phyloP scores from a whole-genome alignment of 1,284 basidiomycete species.

The Pseudozyma sp. region DNA sequence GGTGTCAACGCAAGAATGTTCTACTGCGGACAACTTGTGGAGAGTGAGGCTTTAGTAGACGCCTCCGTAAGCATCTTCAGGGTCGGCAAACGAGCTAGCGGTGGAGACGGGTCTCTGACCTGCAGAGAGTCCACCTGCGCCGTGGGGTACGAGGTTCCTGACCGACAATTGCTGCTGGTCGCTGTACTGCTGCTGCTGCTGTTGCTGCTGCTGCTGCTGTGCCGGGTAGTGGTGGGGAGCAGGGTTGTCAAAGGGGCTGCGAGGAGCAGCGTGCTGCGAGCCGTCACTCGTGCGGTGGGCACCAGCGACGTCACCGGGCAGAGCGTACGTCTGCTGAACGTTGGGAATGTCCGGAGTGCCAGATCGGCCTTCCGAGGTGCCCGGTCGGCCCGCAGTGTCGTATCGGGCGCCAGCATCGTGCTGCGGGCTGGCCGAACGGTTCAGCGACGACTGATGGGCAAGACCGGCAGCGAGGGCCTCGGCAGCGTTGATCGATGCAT shows the following conservation, averaged over 20 bases:
- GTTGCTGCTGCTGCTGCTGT: background rate
- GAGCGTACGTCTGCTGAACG: constrained; percentile 57
- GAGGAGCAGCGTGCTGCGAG: too few relatives aligned
- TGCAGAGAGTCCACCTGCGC: constrained; percentile 14
- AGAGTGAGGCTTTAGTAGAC: constrained; percentile 35
- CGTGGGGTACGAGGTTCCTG: constrained; percentile 36
- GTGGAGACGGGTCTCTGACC: constrained; percentile 51
- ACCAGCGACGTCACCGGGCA: constrained; percentile 1
- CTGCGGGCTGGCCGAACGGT: constrained; percentile 17
- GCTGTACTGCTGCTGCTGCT: constrained; percentile 2
- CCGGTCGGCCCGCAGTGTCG: constrained; percentile 49
- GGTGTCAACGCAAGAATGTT: background rate
- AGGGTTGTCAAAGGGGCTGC: too few relatives aligned
- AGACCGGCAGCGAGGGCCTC: constrained; percentile 41
- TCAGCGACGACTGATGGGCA: constrained; percentile 36
- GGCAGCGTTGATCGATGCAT: constrained; percentile 25
- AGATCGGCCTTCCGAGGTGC: constrained; percentile 45
- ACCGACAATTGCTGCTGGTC: constrained; percentile 30
- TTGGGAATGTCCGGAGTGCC: constrained; percentile 62
- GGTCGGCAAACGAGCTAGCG: constrained; percentile 49
- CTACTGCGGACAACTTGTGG: background rate
- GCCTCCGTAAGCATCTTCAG: constrained; percentile 58
- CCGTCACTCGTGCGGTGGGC: too few relatives aligned
- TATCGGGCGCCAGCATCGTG: constrained; percentile 1
- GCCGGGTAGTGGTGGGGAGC: too few relatives aligned